Base-by-base conservation (phyloP, 768 basidiomycete species). In the Boletus patriciae region DNA sequence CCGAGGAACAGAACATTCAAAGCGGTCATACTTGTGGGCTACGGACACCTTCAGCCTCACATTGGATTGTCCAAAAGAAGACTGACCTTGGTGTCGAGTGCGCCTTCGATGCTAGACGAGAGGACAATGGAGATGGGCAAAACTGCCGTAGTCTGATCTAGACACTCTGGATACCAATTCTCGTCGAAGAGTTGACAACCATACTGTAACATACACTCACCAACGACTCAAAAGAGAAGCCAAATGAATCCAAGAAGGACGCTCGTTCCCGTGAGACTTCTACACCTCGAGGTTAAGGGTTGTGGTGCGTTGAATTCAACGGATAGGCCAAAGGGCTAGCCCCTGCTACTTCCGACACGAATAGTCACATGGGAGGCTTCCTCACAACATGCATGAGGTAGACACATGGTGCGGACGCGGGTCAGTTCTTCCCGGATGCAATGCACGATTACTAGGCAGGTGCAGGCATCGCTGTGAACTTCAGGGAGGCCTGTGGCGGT, bases 1-100 rank as follows among this genome's bases (percentile, higher is more conserved):
- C 65, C 67, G 3, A 68, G 33, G 46, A 68, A 58, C 6, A 68
- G 19, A 31, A 68, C 42, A 46, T 68, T 62, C 19, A 58, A 54
- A 44, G 50, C 21, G 3, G 42, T n/a, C 33, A 52, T 49, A 21
- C 33, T 44, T 34, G 33, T 42, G 42, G 44, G 34, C 68, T 68
- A 38, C 33, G 33, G 23, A 44, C 7, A 36, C 27, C 16, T 41
- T 68, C 19, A 68, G 49, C 38, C 8, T 48, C 11, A 12, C 9
- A 51, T 45, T 16, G 10, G n/a, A 43, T 38, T 44, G 6, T 48
- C n/a, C 12, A 21, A 50, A 50, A 19, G 38, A 16, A 40, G 6
- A 56, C 67, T 53, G 36, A 62, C 67, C 65, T 55, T 44, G 29
- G 40, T 16, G 15, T 31, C 7, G 66, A 65, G 43, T 48, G 42